Conservation (phyloP, 2,329 filamentous ascomycete species). For the Ophiostoma piceae region DNA sequence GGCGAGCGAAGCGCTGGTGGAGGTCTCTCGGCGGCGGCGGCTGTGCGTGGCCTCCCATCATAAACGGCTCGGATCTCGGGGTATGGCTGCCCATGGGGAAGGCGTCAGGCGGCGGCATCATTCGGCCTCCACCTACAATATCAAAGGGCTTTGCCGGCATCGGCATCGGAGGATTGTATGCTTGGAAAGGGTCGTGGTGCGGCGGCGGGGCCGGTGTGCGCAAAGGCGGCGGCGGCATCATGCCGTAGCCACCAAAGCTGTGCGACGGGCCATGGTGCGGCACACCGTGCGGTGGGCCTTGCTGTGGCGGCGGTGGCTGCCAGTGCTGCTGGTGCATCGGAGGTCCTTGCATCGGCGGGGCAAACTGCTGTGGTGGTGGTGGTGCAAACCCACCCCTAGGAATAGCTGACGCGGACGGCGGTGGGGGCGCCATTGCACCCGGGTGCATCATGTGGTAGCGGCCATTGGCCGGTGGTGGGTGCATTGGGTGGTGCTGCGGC, state of each 20-base stretch:
- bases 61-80: background rate
- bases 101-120: background rate
- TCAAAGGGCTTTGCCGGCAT: background rate
- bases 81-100: background rate
- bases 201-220: slow-evolving; percentile 5
- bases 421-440: slow-evolving; percentile 10
- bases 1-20: slow-evolving; percentile 32
- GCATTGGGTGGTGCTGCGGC: slow-evolving; percentile 19
- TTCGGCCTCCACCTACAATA: background rate
- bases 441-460: slow-evolving; percentile 35
- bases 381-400: background rate
- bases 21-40: slow-evolving; percentile 14
- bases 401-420: slow-evolving; percentile 9
- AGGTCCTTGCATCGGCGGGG: background rate
- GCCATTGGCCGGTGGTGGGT: slow-evolving; percentile 37
- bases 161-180: background rate
- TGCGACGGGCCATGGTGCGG: slow-evolving; percentile 3
- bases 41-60: background rate
- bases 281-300: background rate
- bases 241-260: slow-evolving; percentile 12
- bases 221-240: slow-evolving; percentile 18
- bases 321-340: slow-evolving; percentile 13
- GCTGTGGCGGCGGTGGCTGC: slow-evolving; percentile 17
- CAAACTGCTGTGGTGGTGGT: slow-evolving; percentile 13
- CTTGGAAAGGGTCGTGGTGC: background rate